Evolutionary conservation across 2,329 filamentous ascomycete species (phyloP), one percentile per base, ranked within the genome.

Genomic region (Nothomitra cinnamomea): DNA sequence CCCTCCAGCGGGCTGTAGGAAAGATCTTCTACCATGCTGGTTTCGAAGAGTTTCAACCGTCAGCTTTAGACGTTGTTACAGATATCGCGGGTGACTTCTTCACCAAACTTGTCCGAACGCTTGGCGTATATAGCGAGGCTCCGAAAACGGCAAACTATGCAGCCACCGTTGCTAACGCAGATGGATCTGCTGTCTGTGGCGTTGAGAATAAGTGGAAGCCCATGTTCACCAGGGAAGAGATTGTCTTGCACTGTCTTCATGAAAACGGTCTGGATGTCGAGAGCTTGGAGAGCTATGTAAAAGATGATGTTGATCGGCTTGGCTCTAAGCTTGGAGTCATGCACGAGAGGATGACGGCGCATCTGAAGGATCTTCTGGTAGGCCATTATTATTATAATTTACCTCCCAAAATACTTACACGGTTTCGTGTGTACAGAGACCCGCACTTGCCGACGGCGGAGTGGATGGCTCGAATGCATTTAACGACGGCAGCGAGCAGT

Each of bases 21-120:
- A 94, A 96, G 67, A 80, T 98, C 47, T 90, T 95, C 62, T 98
- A 95, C 63, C 87, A 95, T 64, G 85, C 88, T 41, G 92, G 92
- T 0, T 98, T 96, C 59, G 92, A 98, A 67, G 92, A 98, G 64
- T 86, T 94, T 57, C 92, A 98, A 64, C 92, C 92, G 13, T 94
- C 89, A 41, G 90, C 92, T 25, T 72, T 98, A 28, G 92, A 98
- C 60, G 79, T 86, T 0, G 79, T 94, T 38, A 95, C 92, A 0
- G 88, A 95, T 60, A 79, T 95, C 52, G 88, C 89, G 0, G 82
- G 82, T 2, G 86, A 94, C 60, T 98, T 90, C 64, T 95, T 98
- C 62, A 76, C 80, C 55, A 94, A 94, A 64, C 73, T 98, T 8
- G 80, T 83, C 15, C 77, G 77, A 56, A 88, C 85, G 0, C 79